Conservation (phyloP, 2,329 filamentous ascomycete species). For the Apiospora pterosperma region DNA sequence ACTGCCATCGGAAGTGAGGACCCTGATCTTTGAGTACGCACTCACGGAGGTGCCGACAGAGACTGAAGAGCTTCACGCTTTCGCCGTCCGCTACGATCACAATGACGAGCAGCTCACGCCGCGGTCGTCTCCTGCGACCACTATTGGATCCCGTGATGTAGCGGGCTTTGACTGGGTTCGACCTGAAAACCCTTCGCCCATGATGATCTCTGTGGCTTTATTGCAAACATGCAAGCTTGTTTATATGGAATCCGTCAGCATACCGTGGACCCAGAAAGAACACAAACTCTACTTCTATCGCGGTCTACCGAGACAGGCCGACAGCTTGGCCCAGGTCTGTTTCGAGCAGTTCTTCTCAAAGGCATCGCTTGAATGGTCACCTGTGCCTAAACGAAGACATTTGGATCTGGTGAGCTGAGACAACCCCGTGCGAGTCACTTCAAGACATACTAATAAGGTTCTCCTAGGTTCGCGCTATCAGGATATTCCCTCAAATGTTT, state of each 20-base stretch:
- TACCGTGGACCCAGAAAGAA: conserved; percentile 26
- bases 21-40: conserved; percentile 30
- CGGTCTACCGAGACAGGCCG: conserved; percentile 6
- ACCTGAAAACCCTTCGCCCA: conserved; percentile 24
- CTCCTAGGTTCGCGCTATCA: conserved; percentile 7
- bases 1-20: conserved; percentile 29
- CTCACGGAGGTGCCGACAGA: conserved; percentile 19
- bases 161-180: conserved; percentile 23
- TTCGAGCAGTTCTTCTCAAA: conserved; percentile 19
- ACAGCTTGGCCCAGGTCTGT: conserved; percentile 9
- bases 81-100: conserved; percentile 14
- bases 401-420: conserved; percentile 11
- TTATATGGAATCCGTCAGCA: conserved; percentile 28
- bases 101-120: background rate
- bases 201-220: conserved; percentile 18
- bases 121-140: background rate
- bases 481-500: conserved; percentile 18
- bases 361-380: conserved; percentile 10
- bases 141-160: background rate
- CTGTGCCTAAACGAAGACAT: conserved; percentile 2
- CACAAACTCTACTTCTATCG: conserved; percentile 24
- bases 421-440: background rate
- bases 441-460: background rate
- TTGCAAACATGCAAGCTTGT: conserved; percentile 31
- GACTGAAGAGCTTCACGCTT: conserved; percentile 4